phyloP scores from a whole-genome alignment of 768 basidiomycete genomes.

The Pleurotus ostreatus region DNA sequence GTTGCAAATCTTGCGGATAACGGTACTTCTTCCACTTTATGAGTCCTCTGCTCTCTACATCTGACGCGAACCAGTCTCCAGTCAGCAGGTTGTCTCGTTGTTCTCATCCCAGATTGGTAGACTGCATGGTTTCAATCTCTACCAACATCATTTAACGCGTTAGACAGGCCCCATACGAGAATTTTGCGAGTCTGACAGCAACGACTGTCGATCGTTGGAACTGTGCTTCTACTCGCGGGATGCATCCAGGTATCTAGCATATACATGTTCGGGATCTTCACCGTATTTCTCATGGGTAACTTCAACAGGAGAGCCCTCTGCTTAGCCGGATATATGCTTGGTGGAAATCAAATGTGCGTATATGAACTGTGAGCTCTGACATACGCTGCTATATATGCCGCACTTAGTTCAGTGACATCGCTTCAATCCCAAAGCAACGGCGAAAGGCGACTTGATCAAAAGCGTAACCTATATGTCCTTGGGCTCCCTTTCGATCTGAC shows the following conservation, averaged over 20 bases:
- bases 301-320: slow-evolving; percentile 57
- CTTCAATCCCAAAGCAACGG: slow-evolving; percentile 15
- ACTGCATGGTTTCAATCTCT: background rate
- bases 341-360: slow-evolving; percentile 53
- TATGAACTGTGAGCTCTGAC: background rate
- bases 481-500: slow-evolving; percentile 79
- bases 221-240: slow-evolving; percentile 52
- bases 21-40: background rate
- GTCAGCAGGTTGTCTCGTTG: slow-evolving; percentile 3
- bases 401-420: background rate
- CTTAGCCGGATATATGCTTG: slow-evolving; percentile 59
- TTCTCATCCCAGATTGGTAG: slow-evolving; percentile 3
- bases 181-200: background rate
- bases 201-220: slow-evolving; percentile 36
- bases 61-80: background rate
- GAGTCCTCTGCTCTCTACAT: background rate
- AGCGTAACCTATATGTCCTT: slow-evolving; percentile 82
- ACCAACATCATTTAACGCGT: background rate
- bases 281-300: background rate
- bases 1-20: background rate
- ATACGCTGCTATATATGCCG: background rate
- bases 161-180: background rate
- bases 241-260: slow-evolving; percentile 38
- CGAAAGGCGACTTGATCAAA: slow-evolving; percentile 38
- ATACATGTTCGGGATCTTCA: background rate